Base-by-base conservation (phyloP, 306 rosid species). In the Pyrus bretschneideri region DNA sequence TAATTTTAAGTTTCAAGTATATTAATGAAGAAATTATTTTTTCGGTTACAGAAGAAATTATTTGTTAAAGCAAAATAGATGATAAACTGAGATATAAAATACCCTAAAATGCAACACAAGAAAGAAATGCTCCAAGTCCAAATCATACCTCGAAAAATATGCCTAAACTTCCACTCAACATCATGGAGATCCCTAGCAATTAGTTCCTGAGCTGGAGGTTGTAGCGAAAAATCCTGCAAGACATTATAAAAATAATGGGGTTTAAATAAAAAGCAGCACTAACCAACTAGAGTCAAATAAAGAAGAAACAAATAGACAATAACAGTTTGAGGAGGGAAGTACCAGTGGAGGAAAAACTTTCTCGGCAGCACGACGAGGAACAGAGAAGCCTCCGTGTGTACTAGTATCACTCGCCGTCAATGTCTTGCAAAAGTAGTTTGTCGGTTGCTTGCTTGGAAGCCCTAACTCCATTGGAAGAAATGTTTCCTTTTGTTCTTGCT, bases 401-500 rank as follows among this genome's bases (percentile, higher is more conserved):
- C 97, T 91, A 21, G 97, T 91, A 82, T 91, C 97, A 75, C 97
- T 91, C 0, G 97, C 97, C 4, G 97, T 91, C 83, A 91, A 78
- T 69, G 94, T 91, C 90, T 91, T 91, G 94, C 97, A 91, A 81
- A 91, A 91, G 78, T 91, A 91, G 80, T 91, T 91, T 0, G 97
- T 80, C 29, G 97, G 97, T 85, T 91, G 97, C 89, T 83, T 91
- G 78, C 94, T 91, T 54, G 94, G 91, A 73, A 89, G 76, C 62
- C 97, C 97, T 79, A 91, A 83, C 79, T 91, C 97, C 93, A 91
- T 83, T 35, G 97, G 97, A 71, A 91, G 91, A 86, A 93, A 93
- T 42, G 96, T 93, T 74, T 93, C 98, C 86, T 93, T 93, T 76
- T 91, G 98, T 82, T 93, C 98, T 83, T 93, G 91, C 98, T 93